Evolutionary conservation across 495 filamentous ascomycete genomes (phyloP).

Genomic region (Aspergillus baeticus): DNA sequence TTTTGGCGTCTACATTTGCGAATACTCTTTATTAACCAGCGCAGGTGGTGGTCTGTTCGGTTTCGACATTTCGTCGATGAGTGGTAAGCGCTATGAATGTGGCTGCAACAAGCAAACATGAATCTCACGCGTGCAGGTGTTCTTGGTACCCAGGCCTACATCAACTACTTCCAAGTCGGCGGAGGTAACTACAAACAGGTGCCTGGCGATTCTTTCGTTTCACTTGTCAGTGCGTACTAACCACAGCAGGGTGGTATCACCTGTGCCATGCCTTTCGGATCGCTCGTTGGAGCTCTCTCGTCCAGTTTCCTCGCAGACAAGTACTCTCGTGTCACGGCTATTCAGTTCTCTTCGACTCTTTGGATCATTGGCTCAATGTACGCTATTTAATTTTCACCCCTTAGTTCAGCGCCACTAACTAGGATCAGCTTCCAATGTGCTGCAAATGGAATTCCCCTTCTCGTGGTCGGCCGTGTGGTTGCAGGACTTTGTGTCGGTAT

Average conservation of each 20-base stretch:
- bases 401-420: too few species aligned
- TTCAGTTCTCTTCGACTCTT: conserved; percentile 63
- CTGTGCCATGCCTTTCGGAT: conserved; percentile 50
- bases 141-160: conserved; percentile 20
- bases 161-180: conserved; percentile 22
- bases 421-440: conserved; percentile 29
- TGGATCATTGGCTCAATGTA: conserved; percentile 45
- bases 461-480: conserved; percentile 66
- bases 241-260: conserved; percentile 19
- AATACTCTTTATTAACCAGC: background rate
- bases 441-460: conserved; percentile 53
- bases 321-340: conserved; percentile 61
- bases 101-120: background rate
- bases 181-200: conserved; percentile 22
- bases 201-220: background rate
- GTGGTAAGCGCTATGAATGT: conserved; percentile 12
- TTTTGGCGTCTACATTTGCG: background rate
- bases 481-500: conserved; percentile 73
- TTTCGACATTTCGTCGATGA: conserved; percentile 25
- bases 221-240: background rate
- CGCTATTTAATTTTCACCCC: background rate
- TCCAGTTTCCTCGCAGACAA: conserved; percentile 67
- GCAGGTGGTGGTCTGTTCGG: conserved; percentile 22
- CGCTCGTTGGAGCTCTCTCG: conserved; percentile 60
- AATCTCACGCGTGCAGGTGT: conserved; percentile 15